These are phyloP conservation scores for Carex parvula DNA, from an alignment of 176 grass and related monocot species.

Conservation along the genomic window DNA sequence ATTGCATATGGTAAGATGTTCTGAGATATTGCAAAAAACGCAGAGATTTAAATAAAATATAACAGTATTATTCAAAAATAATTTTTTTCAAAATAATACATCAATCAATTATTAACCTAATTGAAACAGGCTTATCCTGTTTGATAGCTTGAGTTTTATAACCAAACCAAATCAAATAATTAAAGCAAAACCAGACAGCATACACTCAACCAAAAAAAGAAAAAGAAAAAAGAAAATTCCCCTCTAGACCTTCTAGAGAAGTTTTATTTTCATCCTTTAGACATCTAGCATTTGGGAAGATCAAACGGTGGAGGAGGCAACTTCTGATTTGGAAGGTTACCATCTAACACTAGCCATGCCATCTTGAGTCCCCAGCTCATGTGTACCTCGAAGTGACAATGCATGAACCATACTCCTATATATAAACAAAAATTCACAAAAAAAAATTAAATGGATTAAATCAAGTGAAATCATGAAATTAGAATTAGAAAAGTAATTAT, in stretches of 20 bases:
- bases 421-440: not conserved
- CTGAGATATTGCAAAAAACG: not conserved
- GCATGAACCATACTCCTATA: slow-evolving; percentile 80
- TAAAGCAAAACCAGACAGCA: slow-evolving; percentile 2
- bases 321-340: slow-evolving; percentile 52
- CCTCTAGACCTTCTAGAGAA: slow-evolving; percentile 9
- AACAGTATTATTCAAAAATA: not conserved
- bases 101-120: not conserved
- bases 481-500: not conserved
- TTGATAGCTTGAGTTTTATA: not conserved
- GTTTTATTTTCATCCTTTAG: not conserved
- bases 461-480: not conserved
- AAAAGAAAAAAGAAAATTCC: not conserved
- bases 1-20: no score
- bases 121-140: not conserved
- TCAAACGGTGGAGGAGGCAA: slow-evolving; percentile 66
- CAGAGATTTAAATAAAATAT: not conserved
- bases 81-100: not conserved
- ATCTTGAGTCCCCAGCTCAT: slow-evolving; percentile 86
- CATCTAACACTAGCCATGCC: slow-evolving; percentile 75
- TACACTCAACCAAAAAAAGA: not conserved
- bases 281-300: slow-evolving; percentile 63
- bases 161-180: not conserved
- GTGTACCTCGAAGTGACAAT: slow-evolving; percentile 81
- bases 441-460: not conserved